Evolutionary conservation across 2,329 filamentous ascomycete genomes (phyloP).

Genomic region (Fonsecaea monophora): DNA sequence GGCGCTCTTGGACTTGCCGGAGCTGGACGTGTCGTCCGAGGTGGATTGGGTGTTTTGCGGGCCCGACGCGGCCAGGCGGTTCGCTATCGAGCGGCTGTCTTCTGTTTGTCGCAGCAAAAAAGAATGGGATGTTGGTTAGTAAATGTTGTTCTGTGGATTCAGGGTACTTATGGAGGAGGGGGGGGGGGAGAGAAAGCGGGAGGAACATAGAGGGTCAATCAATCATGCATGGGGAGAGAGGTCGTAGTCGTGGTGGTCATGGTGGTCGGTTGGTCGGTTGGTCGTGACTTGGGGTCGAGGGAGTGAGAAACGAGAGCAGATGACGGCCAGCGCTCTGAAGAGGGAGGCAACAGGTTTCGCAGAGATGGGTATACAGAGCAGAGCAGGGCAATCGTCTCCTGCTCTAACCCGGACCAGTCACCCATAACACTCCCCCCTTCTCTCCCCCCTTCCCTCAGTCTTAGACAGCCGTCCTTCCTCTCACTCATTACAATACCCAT

Average conservation of each 20-base stretch:
- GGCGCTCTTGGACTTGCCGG: constrained; percentile 37
- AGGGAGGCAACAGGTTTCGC: too few species aligned
- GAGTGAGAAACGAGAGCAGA: too few species aligned
- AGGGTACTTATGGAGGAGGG: not conserved
- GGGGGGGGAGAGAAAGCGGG: too few species aligned
- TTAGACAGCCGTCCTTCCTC: not conserved
- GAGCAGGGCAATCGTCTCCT: not conserved
- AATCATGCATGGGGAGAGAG: too few species aligned
- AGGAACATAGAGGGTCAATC: too few species aligned
- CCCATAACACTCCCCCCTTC: too few species aligned
- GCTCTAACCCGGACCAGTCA: not conserved
- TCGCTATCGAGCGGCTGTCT: constrained; percentile 55
- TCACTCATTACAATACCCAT: not conserved
- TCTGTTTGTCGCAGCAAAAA: constrained; percentile 40
- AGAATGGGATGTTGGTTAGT: not conserved
- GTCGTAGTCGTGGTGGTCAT: too few species aligned
- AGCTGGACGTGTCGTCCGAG: constrained; percentile 17
- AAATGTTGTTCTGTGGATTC: too few species aligned
- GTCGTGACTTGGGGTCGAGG: too few species aligned
- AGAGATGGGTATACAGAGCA: not conserved
- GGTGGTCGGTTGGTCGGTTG: too few species aligned
- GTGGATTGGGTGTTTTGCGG: constrained; percentile 29
- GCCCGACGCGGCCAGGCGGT: constrained; percentile 48
- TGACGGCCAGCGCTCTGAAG: too few species aligned
- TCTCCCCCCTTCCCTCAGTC: not conserved